These are phyloP conservation scores for Sporopachydermia cereana DNA, from an alignment of 1,139 yeast species.

Conservation along the genomic window DNA sequence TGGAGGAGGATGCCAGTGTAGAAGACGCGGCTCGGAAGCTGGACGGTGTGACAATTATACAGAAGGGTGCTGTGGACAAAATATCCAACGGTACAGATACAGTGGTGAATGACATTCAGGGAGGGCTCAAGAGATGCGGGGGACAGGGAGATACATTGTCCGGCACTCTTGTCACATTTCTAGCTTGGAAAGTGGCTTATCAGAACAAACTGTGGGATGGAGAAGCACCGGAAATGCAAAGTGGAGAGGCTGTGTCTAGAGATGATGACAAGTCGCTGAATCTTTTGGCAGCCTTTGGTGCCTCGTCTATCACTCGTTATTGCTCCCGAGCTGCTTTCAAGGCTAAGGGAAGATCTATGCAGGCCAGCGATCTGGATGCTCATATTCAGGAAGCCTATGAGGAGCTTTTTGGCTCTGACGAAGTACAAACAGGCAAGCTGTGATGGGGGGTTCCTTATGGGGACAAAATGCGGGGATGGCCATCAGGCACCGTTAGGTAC, in stretches of 20 bases:
- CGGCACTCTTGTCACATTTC: constrained; percentile 57
- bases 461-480: too few species aligned
- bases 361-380: constrained; percentile 70
- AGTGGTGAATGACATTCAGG: constrained; percentile 26
- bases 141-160: constrained; percentile 81
- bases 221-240: constrained; percentile 16
- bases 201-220: constrained; percentile 41
- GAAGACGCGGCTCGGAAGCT: constrained; percentile 39
- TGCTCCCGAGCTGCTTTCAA: constrained; percentile 58
- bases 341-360: constrained; percentile 64
- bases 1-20: constrained; percentile 24
- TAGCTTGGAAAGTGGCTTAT: constrained; percentile 58
- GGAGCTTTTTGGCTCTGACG: constrained; percentile 32
- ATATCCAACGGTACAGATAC: constrained; percentile 39
- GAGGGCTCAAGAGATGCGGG: constrained; percentile 68
- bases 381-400: constrained; percentile 52
- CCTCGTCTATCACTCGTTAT: constrained; percentile 51
- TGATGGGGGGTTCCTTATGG: too few species aligned
- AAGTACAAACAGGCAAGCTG: background rate
- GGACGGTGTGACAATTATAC: constrained; percentile 54
- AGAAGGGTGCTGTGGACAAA: constrained; percentile 60
- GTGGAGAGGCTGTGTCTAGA: constrained; percentile 19
- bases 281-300: constrained; percentile 64
- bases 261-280: constrained; percentile 28
- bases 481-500: too few species aligned